A percentile compares a stretch with the other conserved stretches of the same genome.
Evolutionary conservation across 768 basidiomycete species (phyloP).

Genomic region (Lactifluus rugatus): DNA sequence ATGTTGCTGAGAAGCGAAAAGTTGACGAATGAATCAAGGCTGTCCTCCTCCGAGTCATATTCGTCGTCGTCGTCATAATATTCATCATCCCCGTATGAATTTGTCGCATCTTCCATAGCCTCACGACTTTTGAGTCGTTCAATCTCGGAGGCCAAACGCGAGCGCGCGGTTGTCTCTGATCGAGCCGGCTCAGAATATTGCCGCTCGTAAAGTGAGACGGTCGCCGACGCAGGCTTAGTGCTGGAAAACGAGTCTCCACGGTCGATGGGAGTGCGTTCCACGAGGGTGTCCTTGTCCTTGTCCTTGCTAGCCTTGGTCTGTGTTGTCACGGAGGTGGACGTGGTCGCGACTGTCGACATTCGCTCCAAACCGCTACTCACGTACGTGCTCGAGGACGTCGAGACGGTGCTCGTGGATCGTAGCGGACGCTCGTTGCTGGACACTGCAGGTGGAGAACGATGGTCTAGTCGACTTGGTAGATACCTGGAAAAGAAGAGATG

Average conservation of each 20-base stretch:
- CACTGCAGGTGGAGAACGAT: background rate
- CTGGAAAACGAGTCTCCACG: conserved; percentile 6
- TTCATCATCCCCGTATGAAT: conserved; percentile 36
- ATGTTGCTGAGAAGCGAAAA: conserved; percentile 81
- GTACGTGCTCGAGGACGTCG: conserved; percentile 12
- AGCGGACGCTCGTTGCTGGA: conserved; percentile 10
- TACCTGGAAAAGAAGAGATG: background rate
- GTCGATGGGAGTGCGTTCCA: background rate
- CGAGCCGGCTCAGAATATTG: conserved; percentile 5
- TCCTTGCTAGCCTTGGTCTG: background rate
- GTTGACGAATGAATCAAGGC: conserved; percentile 75
- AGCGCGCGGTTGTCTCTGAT: conserved; percentile 15
- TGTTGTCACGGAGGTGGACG: conserved; percentile 8
- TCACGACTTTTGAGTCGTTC: conserved; percentile 26
- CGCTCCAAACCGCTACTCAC: conserved; percentile 9
- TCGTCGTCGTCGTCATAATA: conserved; percentile 37
- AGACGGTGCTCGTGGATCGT: conserved; percentile 15
- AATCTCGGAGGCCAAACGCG: conserved; percentile 17
- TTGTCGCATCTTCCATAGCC: conserved; percentile 25
- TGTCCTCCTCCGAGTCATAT: conserved; percentile 43
- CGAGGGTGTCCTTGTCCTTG: conserved; percentile 7
- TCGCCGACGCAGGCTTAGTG: background rate
- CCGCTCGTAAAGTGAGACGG: background rate
- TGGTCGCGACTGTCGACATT: conserved; percentile 12
- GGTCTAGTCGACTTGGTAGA: background rate